These are phyloP conservation scores for Ophiocordyceps camponoti-saundersi DNA, from an alignment of 2,329 filamentous ascomycete species.

Conservation along the genomic window DNA sequence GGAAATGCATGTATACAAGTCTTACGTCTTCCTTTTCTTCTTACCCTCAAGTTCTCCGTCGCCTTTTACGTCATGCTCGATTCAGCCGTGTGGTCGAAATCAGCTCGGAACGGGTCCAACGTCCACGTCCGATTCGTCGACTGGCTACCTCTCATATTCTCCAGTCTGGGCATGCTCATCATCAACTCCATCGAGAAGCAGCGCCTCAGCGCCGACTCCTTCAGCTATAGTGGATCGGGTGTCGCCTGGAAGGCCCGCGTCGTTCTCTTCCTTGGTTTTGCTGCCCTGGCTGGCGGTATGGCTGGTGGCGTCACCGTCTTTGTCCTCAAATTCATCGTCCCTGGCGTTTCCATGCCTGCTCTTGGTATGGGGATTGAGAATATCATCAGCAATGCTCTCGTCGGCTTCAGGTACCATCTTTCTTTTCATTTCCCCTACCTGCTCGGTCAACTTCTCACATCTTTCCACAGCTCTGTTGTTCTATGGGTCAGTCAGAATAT, in stretches of 20 bases:
- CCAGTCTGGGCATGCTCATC: slow-evolving; percentile 50
- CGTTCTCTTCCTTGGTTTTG: slow-evolving; percentile 50
- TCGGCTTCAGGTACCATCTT: slow-evolving; percentile 36
- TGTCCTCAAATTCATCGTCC: slow-evolving; percentile 47
- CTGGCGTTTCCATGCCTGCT: slow-evolving; percentile 39
- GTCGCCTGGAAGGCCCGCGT: slow-evolving; percentile 55
- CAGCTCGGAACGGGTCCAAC: slow-evolving; percentile 38
- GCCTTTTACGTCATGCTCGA: slow-evolving; percentile 55
- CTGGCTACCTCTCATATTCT: slow-evolving; percentile 54
- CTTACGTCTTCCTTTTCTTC: not conserved
- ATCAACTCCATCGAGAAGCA: slow-evolving; percentile 56
- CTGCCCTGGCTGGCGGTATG: slow-evolving; percentile 48
- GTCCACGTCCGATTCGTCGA: slow-evolving; percentile 49
- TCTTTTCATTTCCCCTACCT: not conserved
- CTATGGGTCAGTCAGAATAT: slow-evolving; percentile 57
- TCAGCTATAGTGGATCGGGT: slow-evolving; percentile 43
- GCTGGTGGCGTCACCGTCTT: slow-evolving; percentile 52
- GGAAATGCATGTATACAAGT: no score
- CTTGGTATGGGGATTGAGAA: slow-evolving; percentile 50
- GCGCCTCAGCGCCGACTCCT: slow-evolving; percentile 44
- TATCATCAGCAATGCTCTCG: slow-evolving; percentile 45
- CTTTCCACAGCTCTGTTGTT: slow-evolving; percentile 35
- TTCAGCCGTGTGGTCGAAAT: slow-evolving; percentile 49
- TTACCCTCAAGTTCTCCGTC: slow-evolving; percentile 37
- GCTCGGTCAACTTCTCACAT: slow-evolving; percentile 3